phyloP scores from a whole-genome alignment of 179 eudicot species.

The Nepenthes alata region DNA sequence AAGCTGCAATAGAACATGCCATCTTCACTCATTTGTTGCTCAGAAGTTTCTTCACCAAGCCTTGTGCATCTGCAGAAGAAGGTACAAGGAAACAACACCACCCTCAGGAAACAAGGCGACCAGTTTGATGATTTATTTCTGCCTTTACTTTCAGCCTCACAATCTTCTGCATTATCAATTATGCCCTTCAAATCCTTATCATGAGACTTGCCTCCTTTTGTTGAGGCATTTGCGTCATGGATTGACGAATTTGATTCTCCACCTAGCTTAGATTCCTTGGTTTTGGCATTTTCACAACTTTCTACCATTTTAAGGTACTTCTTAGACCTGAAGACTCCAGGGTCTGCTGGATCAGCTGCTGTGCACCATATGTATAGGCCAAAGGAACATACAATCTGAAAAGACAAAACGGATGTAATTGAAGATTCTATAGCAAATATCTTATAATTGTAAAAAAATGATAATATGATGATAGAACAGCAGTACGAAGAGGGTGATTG shows the following conservation, averaged over 20 bases:
- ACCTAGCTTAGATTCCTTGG: conserved; percentile 38
- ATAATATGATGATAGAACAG: neutral
- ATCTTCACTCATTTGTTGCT: conserved; percentile 70
- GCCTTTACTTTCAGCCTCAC: conserved; percentile 25
- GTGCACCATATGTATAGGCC: conserved; percentile 97
- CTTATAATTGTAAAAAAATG: neutral
- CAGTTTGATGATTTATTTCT: conserved; percentile 19
- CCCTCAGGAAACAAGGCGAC: conserved; percentile 27
- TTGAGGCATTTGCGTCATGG: conserved; percentile 31
- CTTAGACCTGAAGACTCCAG: conserved; percentile 91
- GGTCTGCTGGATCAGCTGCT: conserved; percentile 94
- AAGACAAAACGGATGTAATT: neutral
- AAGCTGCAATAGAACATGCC: conserved; percentile 99
- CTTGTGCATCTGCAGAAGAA: conserved; percentile 43
- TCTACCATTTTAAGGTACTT: conserved; percentile 52
- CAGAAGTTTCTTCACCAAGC: conserved; percentile 49
- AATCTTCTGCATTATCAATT: conserved; percentile 29
- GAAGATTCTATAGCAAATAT: neutral
- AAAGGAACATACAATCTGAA: conserved; percentile 62
- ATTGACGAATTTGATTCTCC: conserved; percentile 48
- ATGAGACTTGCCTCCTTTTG: conserved; percentile 29
- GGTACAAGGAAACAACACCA: conserved; percentile 57
- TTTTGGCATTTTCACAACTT: conserved; percentile 20
- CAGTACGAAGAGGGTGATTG: neutral
- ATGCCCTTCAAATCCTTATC: conserved; percentile 25